These are phyloP conservation scores for Trichophyton benhamiae DNA, from an alignment of 2,329 filamentous ascomycete genomes.

Conservation along the genomic window DNA sequence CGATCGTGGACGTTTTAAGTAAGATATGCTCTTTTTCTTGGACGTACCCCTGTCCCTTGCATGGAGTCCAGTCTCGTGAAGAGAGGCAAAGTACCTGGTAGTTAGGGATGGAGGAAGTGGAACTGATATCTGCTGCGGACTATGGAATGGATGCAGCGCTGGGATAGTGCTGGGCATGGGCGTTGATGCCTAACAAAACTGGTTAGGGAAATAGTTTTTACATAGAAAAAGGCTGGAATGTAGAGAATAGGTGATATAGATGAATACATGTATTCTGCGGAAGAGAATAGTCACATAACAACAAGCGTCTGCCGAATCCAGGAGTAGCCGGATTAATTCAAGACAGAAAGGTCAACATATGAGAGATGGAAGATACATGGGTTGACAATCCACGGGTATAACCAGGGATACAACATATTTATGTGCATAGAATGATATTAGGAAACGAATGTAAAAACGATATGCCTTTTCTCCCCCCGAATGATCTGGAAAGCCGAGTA, in stretches of 20 bases:
- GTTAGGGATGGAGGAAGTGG: too few species aligned
- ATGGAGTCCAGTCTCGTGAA: background rate
- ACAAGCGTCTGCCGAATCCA: background rate
- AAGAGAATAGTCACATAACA: background rate
- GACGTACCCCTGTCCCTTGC: background rate
- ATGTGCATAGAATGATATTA: background rate
- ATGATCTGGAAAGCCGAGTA: background rate
- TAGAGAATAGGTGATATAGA: background rate
- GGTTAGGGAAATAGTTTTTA: too few species aligned
- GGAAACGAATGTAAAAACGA: background rate
- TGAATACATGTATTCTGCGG: background rate
- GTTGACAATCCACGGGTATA: background rate
- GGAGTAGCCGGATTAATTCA: background rate
- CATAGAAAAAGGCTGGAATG: background rate
- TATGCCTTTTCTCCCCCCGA: background rate
- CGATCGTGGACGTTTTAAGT: background rate
- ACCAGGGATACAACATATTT: background rate
- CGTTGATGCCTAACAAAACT: too few species aligned
- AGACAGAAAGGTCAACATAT: background rate
- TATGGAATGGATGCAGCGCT: too few species aligned
- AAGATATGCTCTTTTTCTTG: background rate
- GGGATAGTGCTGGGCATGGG: too few species aligned
- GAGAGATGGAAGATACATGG: background rate
- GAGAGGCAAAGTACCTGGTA: too few species aligned
- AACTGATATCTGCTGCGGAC: too few species aligned